Percentiles rank a stretch among this genome's conserved stretches.
Conservation (phyloP, 805 yeast species). For the Sugiyamaella americana region DNA sequence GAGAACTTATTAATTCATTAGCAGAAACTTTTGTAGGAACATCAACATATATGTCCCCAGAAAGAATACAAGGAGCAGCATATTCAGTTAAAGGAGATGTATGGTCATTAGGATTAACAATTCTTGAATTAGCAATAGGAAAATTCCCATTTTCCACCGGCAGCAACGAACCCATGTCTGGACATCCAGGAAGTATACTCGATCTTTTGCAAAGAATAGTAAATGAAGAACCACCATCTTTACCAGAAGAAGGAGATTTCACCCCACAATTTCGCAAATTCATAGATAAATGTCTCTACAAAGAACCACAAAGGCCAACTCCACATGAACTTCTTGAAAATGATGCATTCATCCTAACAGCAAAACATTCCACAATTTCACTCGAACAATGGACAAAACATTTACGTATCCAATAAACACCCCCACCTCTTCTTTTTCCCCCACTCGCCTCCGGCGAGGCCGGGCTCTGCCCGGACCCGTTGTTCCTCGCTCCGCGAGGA, state of each 20-base stretch:
- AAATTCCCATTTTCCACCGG: conserved; percentile 54
- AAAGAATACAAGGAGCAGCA: conserved; percentile 88
- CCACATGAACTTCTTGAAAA: conserved; percentile 57
- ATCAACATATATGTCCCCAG: conserved; percentile 96
- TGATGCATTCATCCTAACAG: conserved; percentile 27
- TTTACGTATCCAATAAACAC: neutral
- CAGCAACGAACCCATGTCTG: conserved; percentile 15
- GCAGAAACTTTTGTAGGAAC: conserved; percentile 99
- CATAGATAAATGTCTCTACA: conserved; percentile 66
- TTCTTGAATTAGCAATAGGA: conserved; percentile 84
- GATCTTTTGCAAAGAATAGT: conserved; percentile 90
- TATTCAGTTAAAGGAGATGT: conserved; percentile 95
- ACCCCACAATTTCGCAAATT: conserved; percentile 54
- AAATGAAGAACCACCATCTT: conserved; percentile 81
- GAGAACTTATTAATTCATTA: conserved; percentile 85
- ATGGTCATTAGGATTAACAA: conserved; percentile 92
- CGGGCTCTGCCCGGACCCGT: neutral
- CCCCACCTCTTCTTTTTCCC: too few species aligned
- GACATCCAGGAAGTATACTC: conserved; percentile 41
- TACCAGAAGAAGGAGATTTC: conserved; percentile 42
- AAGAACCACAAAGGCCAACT: conserved; percentile 66
- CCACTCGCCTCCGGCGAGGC: neutral
- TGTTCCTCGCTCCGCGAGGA: neutral
- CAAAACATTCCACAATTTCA: conserved; percentile 18
- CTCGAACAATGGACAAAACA: conserved; percentile 22